These are phyloP conservation scores for Sambucus nigra DNA, from an alignment of 129 eudicot species.

Conservation along the genomic window DNA sequence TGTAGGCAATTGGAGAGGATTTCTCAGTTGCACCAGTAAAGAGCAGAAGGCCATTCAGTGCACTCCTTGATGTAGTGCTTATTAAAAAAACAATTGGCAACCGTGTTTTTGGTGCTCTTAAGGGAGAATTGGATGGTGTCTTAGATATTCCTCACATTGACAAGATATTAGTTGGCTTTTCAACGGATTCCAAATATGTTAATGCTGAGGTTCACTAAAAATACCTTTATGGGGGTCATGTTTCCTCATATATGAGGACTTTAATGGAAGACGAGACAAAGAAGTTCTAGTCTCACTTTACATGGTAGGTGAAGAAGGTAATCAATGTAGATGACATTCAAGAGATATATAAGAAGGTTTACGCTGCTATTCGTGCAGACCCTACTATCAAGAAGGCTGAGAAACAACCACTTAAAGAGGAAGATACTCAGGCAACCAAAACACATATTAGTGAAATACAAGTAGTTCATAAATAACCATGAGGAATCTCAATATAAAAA, in stretches of 20 bases:
- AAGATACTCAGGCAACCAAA: too few species aligned
- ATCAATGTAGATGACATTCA: conserved; percentile 33
- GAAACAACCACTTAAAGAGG: conserved; percentile 33
- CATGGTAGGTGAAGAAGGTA: conserved; percentile 30
- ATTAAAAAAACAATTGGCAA: conserved; percentile 38
- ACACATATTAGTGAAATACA: too few species aligned
- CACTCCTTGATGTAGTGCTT: conserved; percentile 51
- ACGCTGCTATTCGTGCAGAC: conserved; percentile 50
- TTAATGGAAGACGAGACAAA: conserved; percentile 47
- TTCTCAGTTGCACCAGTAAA: conserved; percentile 46
- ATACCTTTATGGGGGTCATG: conserved; percentile 49
- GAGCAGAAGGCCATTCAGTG: conserved; percentile 56
- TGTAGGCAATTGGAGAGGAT: conserved; percentile 48
- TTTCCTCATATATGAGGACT: conserved; percentile 41
- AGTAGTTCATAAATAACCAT: too few species aligned
- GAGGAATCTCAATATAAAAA: too few species aligned
- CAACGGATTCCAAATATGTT: conserved; percentile 38
- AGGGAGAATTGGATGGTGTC: conserved; percentile 62
- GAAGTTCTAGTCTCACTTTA: conserved; percentile 38
- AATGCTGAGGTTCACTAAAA: conserved; percentile 46
- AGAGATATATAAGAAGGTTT: conserved; percentile 43
- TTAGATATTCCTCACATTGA: conserved; percentile 53
- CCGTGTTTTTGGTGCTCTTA: too few species aligned
- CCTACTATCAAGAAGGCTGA: conserved; percentile 40
- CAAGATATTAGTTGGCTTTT: conserved; percentile 49